Evolutionary conservation across 129 eudicot species (phyloP).

Genomic region (Pittosporum tobira): DNA sequence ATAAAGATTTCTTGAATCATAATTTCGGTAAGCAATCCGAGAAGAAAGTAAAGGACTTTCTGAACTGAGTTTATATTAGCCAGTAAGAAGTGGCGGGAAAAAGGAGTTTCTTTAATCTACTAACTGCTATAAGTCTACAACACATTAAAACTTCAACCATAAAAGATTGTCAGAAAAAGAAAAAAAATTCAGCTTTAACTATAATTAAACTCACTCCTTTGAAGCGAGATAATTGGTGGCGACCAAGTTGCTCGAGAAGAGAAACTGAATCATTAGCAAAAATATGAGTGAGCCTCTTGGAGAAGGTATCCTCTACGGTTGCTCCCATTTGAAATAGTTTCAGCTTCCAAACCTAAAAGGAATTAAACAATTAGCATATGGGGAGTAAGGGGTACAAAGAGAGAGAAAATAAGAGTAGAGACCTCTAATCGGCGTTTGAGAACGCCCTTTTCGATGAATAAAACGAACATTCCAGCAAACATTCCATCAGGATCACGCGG

Average conservation of each 20-base stretch:
- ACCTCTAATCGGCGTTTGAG: conserved; percentile 76
- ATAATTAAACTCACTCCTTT: conserved; percentile 35
- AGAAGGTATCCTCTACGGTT: conserved; percentile 35
- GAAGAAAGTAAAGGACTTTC: too few relatives aligned
- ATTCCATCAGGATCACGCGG: conserved; percentile 69
- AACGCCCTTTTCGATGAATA: conserved; percentile 53
- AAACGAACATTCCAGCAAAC: conserved; percentile 68
- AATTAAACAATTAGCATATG: not conserved
- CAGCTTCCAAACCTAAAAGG: conserved; percentile 73
- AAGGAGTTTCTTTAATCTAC: too few relatives aligned
- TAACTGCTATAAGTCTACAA: too few relatives aligned
- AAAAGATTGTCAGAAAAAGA: not conserved
- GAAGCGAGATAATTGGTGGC: conserved; percentile 21
- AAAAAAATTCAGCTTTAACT: not conserved
- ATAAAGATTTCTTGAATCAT: too few relatives aligned
- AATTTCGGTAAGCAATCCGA: too few relatives aligned
- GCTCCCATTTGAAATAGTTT: conserved; percentile 88
- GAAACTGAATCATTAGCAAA: conserved; percentile 52
- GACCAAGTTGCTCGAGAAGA: conserved; percentile 28
- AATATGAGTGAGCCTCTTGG: conserved; percentile 51
- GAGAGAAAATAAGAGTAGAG: not conserved
- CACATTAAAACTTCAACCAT: too few relatives aligned
- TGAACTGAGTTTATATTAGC: too few relatives aligned
- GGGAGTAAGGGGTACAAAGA: too few relatives aligned
- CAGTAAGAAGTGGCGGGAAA: too few relatives aligned